A percentile compares a stretch with the other conserved stretches of the same genome.
Evolutionary conservation across 352 stramenopile species (phyloP).

Genomic region (Pythium angustatum): DNA sequence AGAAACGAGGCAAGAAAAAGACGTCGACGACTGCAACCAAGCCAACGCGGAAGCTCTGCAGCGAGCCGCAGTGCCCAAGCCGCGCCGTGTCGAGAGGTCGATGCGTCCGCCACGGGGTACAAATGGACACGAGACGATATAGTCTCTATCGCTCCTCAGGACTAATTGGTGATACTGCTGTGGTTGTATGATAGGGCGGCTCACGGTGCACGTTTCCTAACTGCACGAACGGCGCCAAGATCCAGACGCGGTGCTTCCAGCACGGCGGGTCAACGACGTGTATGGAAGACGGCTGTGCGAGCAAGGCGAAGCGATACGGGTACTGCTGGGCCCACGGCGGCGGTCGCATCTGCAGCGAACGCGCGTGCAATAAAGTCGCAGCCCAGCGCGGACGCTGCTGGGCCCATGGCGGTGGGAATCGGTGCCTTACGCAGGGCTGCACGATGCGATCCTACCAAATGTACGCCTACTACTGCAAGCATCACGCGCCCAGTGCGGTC

Average conservation of each 20-base stretch:
- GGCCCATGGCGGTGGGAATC: constrained; percentile 32
- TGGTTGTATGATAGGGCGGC: constrained; percentile 8
- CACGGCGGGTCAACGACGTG: constrained; percentile 31
- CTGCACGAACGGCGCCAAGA: constrained; percentile 26
- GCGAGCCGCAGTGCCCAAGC: constrained; percentile 18
- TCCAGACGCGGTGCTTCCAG: constrained; percentile 29
- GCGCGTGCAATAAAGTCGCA: constrained; percentile 31
- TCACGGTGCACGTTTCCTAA: constrained; percentile 24
- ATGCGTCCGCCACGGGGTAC: constrained; percentile 27
- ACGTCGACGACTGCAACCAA: background rate
- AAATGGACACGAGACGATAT: too few relatives aligned
- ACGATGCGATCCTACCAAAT: constrained; percentile 21
- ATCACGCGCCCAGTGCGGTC: background rate
- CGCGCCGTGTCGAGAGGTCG: constrained; percentile 17
- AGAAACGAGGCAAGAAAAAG: constrained; percentile 16
- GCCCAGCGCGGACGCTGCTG: constrained; percentile 39
- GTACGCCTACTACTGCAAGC: constrained; percentile 26
- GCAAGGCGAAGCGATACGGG: constrained; percentile 25
- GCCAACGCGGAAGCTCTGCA: constrained; percentile 7
- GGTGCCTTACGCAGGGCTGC: constrained; percentile 28
- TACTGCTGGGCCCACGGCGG: constrained; percentile 38
- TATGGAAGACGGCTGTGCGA: constrained; percentile 19
- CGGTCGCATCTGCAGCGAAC: constrained; percentile 25
- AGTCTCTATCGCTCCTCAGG: background rate
- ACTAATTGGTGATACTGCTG: background rate